These are phyloP conservation scores for Garcia nutans DNA, from an alignment of 345 rosid genomes.

Conservation along the genomic window DNA sequence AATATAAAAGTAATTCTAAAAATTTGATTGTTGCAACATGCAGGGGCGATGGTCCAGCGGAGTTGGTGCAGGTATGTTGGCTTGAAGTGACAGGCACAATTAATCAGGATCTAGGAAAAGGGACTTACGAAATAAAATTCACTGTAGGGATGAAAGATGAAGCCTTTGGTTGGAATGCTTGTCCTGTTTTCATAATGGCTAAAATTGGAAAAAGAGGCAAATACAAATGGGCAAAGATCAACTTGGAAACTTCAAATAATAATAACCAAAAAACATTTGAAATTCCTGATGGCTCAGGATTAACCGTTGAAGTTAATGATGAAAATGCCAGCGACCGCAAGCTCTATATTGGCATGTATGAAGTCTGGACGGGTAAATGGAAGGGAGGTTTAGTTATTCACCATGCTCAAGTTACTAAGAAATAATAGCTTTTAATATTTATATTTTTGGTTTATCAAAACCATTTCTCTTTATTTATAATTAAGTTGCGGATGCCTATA, in stretches of 20 bases:
- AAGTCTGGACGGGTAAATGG: slow-evolving; percentile 67
- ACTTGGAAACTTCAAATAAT: not conserved
- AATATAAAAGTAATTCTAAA: too few relatives aligned
- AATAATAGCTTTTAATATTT: not conserved
- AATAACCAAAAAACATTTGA: not conserved
- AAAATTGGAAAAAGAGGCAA: slow-evolving; percentile 51
- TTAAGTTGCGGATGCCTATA: not conserved
- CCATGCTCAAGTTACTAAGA: slow-evolving; percentile 29
- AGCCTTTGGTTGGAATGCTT: slow-evolving; percentile 49
- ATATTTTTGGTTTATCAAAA: not conserved
- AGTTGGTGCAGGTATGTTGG: slow-evolving; percentile 56
- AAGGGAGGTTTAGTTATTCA: slow-evolving; percentile 60
- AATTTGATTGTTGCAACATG: not conserved
- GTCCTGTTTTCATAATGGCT: slow-evolving; percentile 55
- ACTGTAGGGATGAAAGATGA: slow-evolving; percentile 34
- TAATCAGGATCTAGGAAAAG: not conserved
- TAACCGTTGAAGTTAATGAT: not conserved
- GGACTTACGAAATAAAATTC: slow-evolving; percentile 38
- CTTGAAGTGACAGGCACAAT: slow-evolving; percentile 48
- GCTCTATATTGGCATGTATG: slow-evolving; percentile 66
- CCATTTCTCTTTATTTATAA: not conserved
- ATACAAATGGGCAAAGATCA: slow-evolving; percentile 32
- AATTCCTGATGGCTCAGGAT: slow-evolving; percentile 4
- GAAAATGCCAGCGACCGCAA: not conserved
- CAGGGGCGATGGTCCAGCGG: not conserved